Evolutionary conservation across 345 rosid genomes (phyloP).

Genomic region (Populus pruinosa): DNA sequence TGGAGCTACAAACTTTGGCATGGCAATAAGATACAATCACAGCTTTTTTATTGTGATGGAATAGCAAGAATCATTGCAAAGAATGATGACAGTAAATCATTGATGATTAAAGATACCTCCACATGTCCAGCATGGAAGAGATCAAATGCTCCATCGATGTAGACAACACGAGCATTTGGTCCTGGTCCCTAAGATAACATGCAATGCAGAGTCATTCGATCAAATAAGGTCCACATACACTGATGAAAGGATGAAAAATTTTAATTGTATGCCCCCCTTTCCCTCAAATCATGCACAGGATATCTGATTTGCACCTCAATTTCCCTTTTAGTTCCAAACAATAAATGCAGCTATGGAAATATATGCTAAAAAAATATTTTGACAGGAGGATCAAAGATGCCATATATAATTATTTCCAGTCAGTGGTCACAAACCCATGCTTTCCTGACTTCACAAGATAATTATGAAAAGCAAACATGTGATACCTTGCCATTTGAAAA

Average conservation of each 20-base stretch:
- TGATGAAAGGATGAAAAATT: background rate
- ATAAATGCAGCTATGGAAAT: background rate
- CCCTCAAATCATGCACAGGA: background rate
- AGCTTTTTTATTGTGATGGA: background rate
- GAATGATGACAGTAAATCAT: constrained; percentile 6
- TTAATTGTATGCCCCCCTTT: background rate
- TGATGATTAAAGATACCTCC: constrained; percentile 48
- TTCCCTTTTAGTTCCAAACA: background rate
- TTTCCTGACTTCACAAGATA: background rate
- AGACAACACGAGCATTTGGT: constrained; percentile 76
- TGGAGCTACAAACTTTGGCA: background rate
- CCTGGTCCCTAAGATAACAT: constrained; percentile 62
- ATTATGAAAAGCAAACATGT: constrained; percentile 1
- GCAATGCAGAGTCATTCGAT: background rate
- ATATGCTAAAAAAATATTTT: background rate
- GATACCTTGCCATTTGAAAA: constrained; percentile 92
- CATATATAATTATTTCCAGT: background rate
- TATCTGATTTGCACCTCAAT: background rate
- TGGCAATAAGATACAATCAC: constrained; percentile 1
- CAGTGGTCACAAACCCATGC: background rate
- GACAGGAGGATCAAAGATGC: background rate
- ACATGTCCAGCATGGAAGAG: constrained; percentile 99
- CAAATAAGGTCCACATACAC: background rate
- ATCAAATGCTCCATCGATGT: constrained; percentile 97
- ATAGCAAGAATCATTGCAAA: background rate